Evolutionary conservation across 2,329 filamentous ascomycete genomes (phyloP).

Genomic region (Claviceps sp.): DNA sequence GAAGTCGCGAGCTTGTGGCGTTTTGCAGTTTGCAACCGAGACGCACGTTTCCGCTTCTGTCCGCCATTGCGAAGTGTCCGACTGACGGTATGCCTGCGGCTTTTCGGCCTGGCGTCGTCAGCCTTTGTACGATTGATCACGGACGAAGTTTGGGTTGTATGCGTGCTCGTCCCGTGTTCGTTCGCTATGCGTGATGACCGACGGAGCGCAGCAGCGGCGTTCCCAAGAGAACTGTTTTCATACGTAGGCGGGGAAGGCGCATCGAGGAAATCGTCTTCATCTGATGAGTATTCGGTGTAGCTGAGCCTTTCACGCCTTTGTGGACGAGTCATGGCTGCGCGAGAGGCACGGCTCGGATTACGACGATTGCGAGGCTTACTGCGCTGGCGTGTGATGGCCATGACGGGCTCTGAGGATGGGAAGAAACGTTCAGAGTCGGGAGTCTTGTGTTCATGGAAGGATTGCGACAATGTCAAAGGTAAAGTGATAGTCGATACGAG

Average conservation of each 20-base stretch:
- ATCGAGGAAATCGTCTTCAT: neutral
- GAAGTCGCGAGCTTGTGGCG: constrained; percentile 4
- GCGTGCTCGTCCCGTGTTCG: neutral
- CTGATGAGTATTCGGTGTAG: constrained; percentile 4
- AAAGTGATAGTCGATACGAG: neutral
- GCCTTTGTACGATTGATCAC: too few relatives aligned
- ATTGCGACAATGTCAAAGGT: too few relatives aligned
- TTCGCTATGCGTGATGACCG: neutral
- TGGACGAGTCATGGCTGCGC: constrained; percentile 3
- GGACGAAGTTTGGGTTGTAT: neutral
- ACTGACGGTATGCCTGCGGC: neutral
- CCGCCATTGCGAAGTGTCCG: neutral
- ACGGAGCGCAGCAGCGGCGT: neutral
- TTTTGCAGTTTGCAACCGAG: constrained; percentile 7
- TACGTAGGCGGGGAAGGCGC: neutral
- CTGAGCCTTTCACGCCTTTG: constrained; percentile 3
- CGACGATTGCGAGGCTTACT: constrained; percentile 8
- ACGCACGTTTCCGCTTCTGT: constrained; percentile 11
- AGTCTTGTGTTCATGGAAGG: too few relatives aligned
- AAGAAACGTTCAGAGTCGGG: too few relatives aligned
- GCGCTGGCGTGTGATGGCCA: constrained; percentile 14
- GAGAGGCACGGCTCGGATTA: constrained; percentile 12
- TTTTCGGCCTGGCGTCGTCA: neutral
- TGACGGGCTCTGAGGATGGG: constrained; percentile 3
- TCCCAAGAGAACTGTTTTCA: neutral